phyloP scores from a whole-genome alignment of 1,284 basidiomycete genomes.

The Sanghuangporus weigelae region DNA sequence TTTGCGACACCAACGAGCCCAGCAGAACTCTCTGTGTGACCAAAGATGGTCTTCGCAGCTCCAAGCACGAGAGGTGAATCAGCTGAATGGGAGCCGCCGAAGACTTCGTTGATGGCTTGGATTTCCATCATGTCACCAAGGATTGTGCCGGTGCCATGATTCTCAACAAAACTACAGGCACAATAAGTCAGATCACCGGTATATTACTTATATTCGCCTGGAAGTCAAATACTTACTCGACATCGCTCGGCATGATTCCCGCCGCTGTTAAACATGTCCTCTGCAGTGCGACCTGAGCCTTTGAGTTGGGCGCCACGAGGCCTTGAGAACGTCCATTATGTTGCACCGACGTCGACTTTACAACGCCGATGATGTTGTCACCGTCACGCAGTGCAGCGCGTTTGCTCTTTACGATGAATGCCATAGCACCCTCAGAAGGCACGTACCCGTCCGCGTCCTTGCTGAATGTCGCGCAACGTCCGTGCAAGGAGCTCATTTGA shows the following conservation, averaged over 20 bases:
- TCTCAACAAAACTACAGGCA: constrained; percentile 30
- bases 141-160: constrained; percentile 35
- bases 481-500: constrained; percentile 31
- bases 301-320: constrained; percentile 31
- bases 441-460: constrained; percentile 32
- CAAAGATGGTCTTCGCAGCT: constrained; percentile 31
- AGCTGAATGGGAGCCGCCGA: constrained; percentile 26
- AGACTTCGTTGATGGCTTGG: constrained; percentile 33
- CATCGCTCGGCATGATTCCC: constrained; percentile 26
- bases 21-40: constrained; percentile 31
- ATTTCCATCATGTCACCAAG: constrained; percentile 34
- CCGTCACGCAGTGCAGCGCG: constrained; percentile 30
- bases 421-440: constrained; percentile 32
- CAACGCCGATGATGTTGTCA: constrained; percentile 30
- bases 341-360: constrained; percentile 29
- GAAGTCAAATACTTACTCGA: constrained; percentile 27
- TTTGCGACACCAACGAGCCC: constrained; percentile 32
- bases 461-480: constrained; percentile 33
- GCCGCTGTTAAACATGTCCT: constrained; percentile 27
- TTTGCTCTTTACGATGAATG: constrained; percentile 30
- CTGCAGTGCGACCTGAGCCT: constrained; percentile 31
- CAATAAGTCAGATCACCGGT: not conserved
- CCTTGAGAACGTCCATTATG: constrained; percentile 35
- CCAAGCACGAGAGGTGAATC: constrained; percentile 29
- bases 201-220: not conserved